phyloP scores from a whole-genome alignment of 768 basidiomycete genomes.

The Boletus reticulatus region DNA sequence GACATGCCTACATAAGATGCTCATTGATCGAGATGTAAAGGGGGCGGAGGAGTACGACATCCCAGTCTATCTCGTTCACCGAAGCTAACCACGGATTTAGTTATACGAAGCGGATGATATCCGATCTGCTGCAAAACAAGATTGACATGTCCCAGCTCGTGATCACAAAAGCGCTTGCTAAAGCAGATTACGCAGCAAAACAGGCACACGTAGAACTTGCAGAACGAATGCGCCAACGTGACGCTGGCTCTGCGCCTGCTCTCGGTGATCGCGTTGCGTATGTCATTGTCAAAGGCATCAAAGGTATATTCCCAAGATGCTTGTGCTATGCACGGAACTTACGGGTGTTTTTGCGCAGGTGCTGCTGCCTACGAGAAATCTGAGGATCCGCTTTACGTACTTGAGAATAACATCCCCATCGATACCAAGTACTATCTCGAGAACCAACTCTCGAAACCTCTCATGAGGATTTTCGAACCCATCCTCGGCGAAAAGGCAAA shows the following conservation, averaged over 20 bases:
- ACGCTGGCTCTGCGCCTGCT: slow-evolving; percentile 97
- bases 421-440: slow-evolving; percentile 98
- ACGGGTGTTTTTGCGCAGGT: slow-evolving; percentile 41
- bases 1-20: slow-evolving; percentile 96
- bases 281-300: slow-evolving; percentile 95
- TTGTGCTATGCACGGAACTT: not conserved
- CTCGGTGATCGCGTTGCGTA: slow-evolving; percentile 98
- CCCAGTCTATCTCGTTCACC: slow-evolving; percentile 4
- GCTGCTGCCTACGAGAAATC: slow-evolving; percentile 99
- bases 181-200: slow-evolving; percentile 90
- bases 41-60: slow-evolving; percentile 82
- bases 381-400: slow-evolving; percentile 94
- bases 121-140: slow-evolving; percentile 93
- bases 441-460: slow-evolving; percentile 94
- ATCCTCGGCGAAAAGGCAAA: slow-evolving; percentile 91
- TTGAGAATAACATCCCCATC: slow-evolving; percentile 97
- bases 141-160: slow-evolving; percentile 99
- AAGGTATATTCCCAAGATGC: slow-evolving; percentile 50
- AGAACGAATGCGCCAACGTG: slow-evolving; percentile 92
- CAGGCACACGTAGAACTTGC: slow-evolving; percentile 97
- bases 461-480: slow-evolving; percentile 97
- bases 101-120: slow-evolving; percentile 90
- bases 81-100: slow-evolving; percentile 40
- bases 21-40: slow-evolving; percentile 92
- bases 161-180: slow-evolving; percentile 95